Conservation (phyloP, 2,329 filamentous ascomycete species). For the Aspergillus spinulosporus region DNA sequence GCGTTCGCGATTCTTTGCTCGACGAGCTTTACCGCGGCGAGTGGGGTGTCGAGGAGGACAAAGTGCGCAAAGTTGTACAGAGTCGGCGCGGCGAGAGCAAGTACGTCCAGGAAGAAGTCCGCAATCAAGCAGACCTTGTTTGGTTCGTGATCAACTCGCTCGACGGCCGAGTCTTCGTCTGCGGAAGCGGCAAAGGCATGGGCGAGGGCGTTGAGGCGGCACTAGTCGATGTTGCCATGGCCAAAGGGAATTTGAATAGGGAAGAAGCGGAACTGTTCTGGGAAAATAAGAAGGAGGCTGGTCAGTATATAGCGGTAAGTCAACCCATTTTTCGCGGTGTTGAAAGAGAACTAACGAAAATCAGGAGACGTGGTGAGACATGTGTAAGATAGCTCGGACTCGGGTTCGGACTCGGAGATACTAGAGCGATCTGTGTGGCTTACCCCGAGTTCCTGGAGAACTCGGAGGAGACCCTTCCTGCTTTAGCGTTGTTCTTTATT, state of each 20-base stretch:
- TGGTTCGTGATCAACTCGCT: constrained; percentile 97
- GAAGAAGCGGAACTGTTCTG: constrained; percentile 87
- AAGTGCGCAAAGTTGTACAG: constrained; percentile 80
- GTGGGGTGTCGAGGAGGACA: constrained; percentile 88
- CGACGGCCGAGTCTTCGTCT: constrained; percentile 96
- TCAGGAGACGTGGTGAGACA: constrained; percentile 1
- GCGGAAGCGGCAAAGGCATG: constrained; percentile 94
- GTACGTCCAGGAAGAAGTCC: constrained; percentile 96
- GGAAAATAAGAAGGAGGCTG: constrained; percentile 84
- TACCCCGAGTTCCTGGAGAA: neutral
- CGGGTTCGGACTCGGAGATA: neutral
- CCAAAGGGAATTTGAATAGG: constrained; percentile 80
- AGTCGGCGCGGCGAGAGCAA: constrained; percentile 74
- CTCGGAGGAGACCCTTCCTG: neutral
- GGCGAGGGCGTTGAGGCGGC: constrained; percentile 91
- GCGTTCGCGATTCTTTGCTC: constrained; percentile 86
- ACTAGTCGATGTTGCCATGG: constrained; percentile 85
- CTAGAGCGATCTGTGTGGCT: neutral
- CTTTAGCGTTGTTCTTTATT: neutral
- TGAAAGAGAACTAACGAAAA: neutral
- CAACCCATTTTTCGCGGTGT: neutral
- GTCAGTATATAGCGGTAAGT: constrained; percentile 79
- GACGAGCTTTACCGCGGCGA: constrained; percentile 97
- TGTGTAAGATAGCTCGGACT: neutral
- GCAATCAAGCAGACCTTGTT: constrained; percentile 88